These are phyloP conservation scores for Astrocystis sublimbata DNA, from an alignment of 495 filamentous ascomycete genomes.

Conservation along the genomic window DNA sequence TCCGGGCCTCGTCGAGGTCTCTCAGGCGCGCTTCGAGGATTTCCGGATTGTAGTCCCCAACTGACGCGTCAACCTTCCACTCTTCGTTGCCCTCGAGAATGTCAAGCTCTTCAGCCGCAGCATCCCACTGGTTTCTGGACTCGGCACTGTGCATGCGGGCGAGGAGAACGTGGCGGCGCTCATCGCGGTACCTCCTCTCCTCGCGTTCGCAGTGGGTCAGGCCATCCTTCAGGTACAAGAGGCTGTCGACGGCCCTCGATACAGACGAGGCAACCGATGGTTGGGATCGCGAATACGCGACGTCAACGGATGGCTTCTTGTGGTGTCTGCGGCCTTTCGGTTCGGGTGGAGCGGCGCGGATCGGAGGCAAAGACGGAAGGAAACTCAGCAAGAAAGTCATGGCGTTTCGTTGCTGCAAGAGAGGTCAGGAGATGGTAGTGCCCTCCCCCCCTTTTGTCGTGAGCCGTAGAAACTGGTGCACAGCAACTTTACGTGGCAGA, in stretches of 20 bases:
- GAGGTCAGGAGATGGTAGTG: background rate
- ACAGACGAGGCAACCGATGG: constrained; percentile 7
- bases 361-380: constrained; percentile 19
- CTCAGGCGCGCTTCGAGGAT: constrained; percentile 68
- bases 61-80: constrained; percentile 66
- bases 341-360: constrained; percentile 12
- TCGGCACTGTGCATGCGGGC: constrained; percentile 63
- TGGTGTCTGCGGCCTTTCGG: background rate
- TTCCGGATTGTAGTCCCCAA: constrained; percentile 65
- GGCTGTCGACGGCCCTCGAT: constrained; percentile 23
- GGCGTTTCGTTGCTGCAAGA: constrained; percentile 16
- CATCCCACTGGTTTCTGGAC: constrained; percentile 64
- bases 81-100: constrained; percentile 73
- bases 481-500: constrained; percentile 11
- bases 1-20: constrained; percentile 74
- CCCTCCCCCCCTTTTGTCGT: background rate
- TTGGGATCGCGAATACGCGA: background rate
- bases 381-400: constrained; percentile 28
- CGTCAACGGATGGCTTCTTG: background rate
- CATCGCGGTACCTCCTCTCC: constrained; percentile 51
- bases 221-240: constrained; percentile 49
- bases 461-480: constrained; percentile 15
- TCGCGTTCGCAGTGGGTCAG: constrained; percentile 56
- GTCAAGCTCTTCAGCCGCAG: constrained; percentile 76
- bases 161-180: constrained; percentile 63